Percentiles rank a stretch among this genome's conserved stretches.
Evolutionary conservation across 352 stramenopile species (phyloP).

Genomic region (Pythium diclinum): DNA sequence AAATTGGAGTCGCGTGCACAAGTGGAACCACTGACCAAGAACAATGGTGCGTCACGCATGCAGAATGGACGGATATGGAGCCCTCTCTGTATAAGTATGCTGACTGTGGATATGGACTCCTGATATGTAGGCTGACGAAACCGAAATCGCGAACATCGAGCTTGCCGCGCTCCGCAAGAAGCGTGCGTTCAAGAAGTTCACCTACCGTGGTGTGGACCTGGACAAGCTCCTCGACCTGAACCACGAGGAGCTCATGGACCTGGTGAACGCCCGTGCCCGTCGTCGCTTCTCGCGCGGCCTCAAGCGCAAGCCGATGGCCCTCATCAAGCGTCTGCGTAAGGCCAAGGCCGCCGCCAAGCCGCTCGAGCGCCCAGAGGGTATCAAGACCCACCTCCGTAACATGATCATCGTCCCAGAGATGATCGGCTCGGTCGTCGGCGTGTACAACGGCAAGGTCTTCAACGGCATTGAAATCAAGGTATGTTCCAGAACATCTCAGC

Average conservation of each 20-base stretch:
- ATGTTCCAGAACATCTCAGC: conserved; percentile 83
- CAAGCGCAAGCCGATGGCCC: conserved; percentile 99
- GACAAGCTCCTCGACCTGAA: conserved; percentile 99
- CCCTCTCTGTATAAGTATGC: neutral
- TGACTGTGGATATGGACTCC: neutral
- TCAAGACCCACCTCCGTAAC: conserved; percentile 99
- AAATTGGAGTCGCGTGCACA: conserved; percentile 9
- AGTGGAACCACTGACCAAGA: conserved; percentile 31
- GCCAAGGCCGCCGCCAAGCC: conserved; percentile 97
- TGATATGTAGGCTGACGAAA: conserved; percentile 40
- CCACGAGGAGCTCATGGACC: conserved; percentile 99
- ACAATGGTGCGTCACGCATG: conserved; percentile 29
- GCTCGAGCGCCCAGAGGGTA: conserved; percentile 97
- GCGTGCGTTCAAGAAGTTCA: conserved; percentile 99
- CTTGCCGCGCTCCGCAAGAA: conserved; percentile 98
- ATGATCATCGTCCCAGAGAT: conserved; percentile 99
- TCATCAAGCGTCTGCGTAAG: conserved; percentile 99
- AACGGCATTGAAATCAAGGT: conserved; percentile 99
- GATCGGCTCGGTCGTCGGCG: conserved; percentile 99
- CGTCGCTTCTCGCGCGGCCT: conserved; percentile 98
- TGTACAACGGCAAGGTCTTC: conserved; percentile 99
- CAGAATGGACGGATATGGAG: no score
- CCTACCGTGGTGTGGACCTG: conserved; percentile 98
- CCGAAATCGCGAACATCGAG: conserved; percentile 73
- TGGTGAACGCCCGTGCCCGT: conserved; percentile 94